Base-by-base conservation (phyloP, 2,329 filamentous ascomycete species). In the Scytalidium lignicola region DNA sequence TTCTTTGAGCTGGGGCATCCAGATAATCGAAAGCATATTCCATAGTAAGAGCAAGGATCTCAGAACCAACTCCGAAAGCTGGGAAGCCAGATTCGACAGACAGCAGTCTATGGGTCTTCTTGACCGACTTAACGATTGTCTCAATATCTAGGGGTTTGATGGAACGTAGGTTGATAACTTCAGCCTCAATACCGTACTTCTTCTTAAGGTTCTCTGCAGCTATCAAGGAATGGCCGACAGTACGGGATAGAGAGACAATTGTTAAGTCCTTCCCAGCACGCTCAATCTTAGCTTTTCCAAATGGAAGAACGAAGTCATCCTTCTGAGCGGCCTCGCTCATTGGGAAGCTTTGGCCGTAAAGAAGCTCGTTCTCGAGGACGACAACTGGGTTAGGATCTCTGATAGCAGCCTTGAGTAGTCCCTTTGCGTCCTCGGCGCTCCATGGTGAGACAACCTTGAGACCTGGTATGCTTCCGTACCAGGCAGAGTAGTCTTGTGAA, bases 251-350 rank as follows among this genome's bases (percentile, higher is more conserved):
- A 45, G 91, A 86, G 56, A 99, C 92, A 55, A 99, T 89, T 66
- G 93, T 99, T 60, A 99, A 75, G 69, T 99, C 93, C 75, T 92
- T 96, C 71, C 93, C 93, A 54, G 84, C 77, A 64, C 93, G 91
- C 79, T 99, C 93, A 66, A 99, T 88, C 84, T 99, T 99, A 72
- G 93, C 93, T 80, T 99, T 99, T 70, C 93, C 93, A 68, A 99
- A 90, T 59, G 93, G 93, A 62, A 99, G 73, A 62, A 99, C 92
- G 64, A 97, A 99, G 74, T 99, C 93, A 69, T 89, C 86, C 74
- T 87, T 92, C 74, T 96, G 93, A 52, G 90, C 91, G 53, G 88
- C 92, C 73, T 93, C 92, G 66, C 90, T 96, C 90, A 99, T 95
- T 63, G 90, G 90, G 82, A 99, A 99, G 44, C 80, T 74, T 70